phyloP scores from a whole-genome alignment of 305 asterid genomes.

The Salvia sclarea region DNA sequence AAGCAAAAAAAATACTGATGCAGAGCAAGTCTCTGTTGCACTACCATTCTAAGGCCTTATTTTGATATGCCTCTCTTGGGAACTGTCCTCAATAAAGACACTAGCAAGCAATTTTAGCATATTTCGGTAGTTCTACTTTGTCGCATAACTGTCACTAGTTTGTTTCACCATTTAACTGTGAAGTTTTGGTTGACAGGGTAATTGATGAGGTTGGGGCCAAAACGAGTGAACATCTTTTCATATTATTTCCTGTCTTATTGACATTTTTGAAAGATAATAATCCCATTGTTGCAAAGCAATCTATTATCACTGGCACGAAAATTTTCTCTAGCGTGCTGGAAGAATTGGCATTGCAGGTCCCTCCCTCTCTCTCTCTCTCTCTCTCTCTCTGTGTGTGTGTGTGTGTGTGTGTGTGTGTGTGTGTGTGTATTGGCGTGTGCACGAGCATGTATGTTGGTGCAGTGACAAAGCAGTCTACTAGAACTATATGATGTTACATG shows the following conservation, averaged over 20 bases:
- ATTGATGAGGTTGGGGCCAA: conserved; percentile 77
- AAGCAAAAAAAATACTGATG: background rate
- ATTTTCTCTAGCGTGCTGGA: conserved; percentile 68
- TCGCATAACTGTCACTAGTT: conserved; percentile 2
- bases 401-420: background rate
- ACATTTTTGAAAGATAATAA: conserved; percentile 64
- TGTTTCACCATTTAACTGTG: conserved; percentile 31
- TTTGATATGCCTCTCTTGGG: conserved; percentile 20
- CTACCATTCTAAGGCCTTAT: background rate
- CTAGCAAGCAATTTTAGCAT: background rate
- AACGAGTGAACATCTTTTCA: conserved; percentile 59
- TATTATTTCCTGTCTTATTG: conserved; percentile 67
- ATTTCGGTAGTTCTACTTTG: background rate
- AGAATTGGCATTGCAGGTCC: conserved; percentile 81
- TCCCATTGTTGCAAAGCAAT: conserved; percentile 67
- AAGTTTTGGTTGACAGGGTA: conserved; percentile 61
- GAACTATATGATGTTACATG: too few species aligned
- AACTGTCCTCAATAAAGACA: conserved; percentile 1
- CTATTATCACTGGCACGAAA: conserved; percentile 68
- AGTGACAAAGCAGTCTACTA: too few species aligned
- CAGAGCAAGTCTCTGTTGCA: conserved; percentile 11
- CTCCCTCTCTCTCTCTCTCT: conserved; percentile 20
- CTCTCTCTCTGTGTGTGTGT: background rate
- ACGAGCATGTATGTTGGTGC: too few species aligned
- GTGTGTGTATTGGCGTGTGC: too few species aligned